Evolutionary conservation across 2,329 filamentous ascomycete genomes (phyloP).

Genomic region (Emmonsia crescens): DNA sequence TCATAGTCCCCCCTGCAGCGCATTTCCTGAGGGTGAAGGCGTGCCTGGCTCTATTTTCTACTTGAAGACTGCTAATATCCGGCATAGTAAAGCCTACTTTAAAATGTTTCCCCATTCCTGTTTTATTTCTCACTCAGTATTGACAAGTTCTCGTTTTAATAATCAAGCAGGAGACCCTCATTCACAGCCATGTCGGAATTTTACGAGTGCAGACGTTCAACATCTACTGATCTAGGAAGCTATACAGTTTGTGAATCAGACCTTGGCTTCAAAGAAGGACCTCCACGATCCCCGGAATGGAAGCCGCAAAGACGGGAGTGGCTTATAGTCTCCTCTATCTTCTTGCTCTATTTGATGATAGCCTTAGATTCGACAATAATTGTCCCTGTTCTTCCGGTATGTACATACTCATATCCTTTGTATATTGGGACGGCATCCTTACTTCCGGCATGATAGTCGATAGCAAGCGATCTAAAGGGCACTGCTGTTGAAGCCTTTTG

Average conservation of each 20-base stretch:
- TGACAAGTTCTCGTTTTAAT: not conserved
- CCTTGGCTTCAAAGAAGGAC: not conserved
- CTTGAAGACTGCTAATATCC: not conserved
- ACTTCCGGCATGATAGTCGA: constrained; percentile 19
- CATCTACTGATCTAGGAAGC: not conserved
- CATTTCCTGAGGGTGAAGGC: not conserved
- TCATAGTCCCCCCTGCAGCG: not conserved
- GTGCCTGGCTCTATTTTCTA: not conserved
- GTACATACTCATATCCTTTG: not conserved
- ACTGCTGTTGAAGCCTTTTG: constrained; percentile 49
- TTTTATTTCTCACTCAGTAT: not conserved
- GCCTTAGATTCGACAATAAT: constrained; percentile 4
- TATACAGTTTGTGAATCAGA: not conserved
- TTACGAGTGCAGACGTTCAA: not conserved
- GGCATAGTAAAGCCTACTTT: not conserved
- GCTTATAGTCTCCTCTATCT: constrained; percentile 2
- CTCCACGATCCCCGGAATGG: not conserved
- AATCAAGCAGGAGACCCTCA: not conserved
- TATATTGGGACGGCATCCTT: not conserved
- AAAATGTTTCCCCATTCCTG: not conserved
- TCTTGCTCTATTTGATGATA: constrained; percentile 5
- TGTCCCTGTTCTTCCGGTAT: constrained; percentile 5
- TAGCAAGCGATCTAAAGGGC: constrained; percentile 38
- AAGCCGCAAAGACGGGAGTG: not conserved
- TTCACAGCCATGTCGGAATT: not conserved